These are phyloP conservation scores for Scedosporium dehoogii DNA, from an alignment of 2,329 filamentous ascomycete species.

Conservation along the genomic window DNA sequence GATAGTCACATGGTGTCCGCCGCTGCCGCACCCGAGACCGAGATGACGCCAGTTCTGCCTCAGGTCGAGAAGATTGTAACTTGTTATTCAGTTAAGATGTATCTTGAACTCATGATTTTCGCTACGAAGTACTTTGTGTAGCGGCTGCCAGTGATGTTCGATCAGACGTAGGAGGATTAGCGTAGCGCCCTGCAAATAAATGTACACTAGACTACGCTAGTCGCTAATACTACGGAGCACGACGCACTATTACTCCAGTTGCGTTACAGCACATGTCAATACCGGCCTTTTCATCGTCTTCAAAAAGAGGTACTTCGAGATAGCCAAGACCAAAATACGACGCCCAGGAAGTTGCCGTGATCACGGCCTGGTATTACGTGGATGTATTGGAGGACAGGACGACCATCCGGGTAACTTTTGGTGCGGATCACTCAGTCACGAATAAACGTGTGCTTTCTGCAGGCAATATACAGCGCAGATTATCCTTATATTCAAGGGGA, in stretches of 20 bases:
- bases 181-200: no score
- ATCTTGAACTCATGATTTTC: no score
- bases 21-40: no score
- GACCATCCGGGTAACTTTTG: not conserved
- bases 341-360: not conserved
- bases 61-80: no score
- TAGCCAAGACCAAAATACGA: not conserved
- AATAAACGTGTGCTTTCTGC: not conserved
- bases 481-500: not conserved
- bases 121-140: no score
- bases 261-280: slow-evolving; percentile 1
- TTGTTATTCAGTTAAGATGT: no score
- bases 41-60: no score
- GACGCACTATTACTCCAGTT: not conserved
- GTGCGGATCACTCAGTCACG: not conserved
- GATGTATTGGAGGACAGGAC: not conserved
- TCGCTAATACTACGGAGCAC: not conserved
- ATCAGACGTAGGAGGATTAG: not conserved
- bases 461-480: not conserved
- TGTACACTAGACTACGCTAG: no score
- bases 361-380: not conserved
- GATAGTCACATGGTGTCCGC: no score
- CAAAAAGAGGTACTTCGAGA: not conserved
- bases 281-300: not conserved
- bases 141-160: no score